phyloP scores from a whole-genome alignment of 495 filamentous ascomycete species.

The Penicillium robsamsonii region DNA sequence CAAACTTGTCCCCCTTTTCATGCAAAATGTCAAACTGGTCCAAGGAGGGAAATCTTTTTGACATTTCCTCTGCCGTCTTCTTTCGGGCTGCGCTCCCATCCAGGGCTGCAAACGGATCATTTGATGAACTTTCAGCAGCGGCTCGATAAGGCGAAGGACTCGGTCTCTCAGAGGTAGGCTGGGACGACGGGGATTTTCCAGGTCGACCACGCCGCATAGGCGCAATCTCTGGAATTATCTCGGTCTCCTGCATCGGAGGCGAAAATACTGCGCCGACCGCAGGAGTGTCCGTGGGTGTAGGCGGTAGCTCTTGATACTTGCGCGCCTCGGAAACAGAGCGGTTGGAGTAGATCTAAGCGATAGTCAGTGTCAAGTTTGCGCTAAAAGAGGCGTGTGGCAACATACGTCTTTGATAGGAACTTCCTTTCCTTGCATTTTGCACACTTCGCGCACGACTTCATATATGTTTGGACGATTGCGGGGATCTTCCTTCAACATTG shows the following conservation, averaged over 20 bases:
- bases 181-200: slow-evolving; percentile 47
- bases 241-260: slow-evolving; percentile 60
- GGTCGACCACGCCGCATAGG: slow-evolving; percentile 93
- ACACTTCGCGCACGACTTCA: slow-evolving; percentile 81
- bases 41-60: slow-evolving; percentile 81
- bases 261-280: slow-evolving; percentile 70
- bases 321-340: slow-evolving; percentile 62
- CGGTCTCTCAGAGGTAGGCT: slow-evolving; percentile 52
- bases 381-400: slow-evolving; percentile 9
- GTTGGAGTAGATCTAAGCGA: slow-evolving; percentile 73
- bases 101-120: slow-evolving; percentile 86
- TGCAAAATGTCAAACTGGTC: slow-evolving; percentile 92
- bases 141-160: slow-evolving; percentile 73
- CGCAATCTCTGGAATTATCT: slow-evolving; percentile 81
- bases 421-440: slow-evolving; percentile 82
- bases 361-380: slow-evolving; percentile 16
- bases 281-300: slow-evolving; percentile 53
- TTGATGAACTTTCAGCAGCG: slow-evolving; percentile 43
- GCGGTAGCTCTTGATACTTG: slow-evolving; percentile 60
- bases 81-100: slow-evolving; percentile 60
- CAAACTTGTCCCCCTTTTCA: slow-evolving; percentile 80
- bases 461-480: slow-evolving; percentile 88
- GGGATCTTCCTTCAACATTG: slow-evolving; percentile 86
- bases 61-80: slow-evolving; percentile 69
- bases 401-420: slow-evolving; percentile 90